Evolutionary conservation across 495 filamentous ascomycete genomes (phyloP).

Genomic region (Halenospora varia): DNA sequence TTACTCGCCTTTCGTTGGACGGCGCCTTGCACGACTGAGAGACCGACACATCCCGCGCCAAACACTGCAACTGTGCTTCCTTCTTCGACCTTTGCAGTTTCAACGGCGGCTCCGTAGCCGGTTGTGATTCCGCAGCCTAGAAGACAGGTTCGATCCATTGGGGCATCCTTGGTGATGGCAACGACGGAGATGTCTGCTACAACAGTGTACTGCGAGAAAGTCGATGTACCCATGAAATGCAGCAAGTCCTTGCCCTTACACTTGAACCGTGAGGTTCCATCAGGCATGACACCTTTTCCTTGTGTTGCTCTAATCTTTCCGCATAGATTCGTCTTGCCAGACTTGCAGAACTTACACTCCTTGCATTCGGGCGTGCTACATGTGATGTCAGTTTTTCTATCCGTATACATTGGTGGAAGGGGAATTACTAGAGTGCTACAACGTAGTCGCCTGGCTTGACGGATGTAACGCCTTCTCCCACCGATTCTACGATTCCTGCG

Average conservation of each 20-base stretch:
- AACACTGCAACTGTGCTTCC: conserved; percentile 91
- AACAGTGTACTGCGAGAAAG: conserved; percentile 98
- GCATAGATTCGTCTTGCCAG: conserved; percentile 98
- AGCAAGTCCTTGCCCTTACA: conserved; percentile 90
- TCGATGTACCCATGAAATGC: conserved; percentile 99
- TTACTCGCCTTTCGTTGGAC: conserved; percentile 80
- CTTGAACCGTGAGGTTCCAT: conserved; percentile 92
- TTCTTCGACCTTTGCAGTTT: conserved; percentile 86
- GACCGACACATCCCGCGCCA: conserved; percentile 91
- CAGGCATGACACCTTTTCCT: conserved; percentile 94
- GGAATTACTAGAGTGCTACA: conserved; percentile 90
- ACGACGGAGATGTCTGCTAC: conserved; percentile 98
- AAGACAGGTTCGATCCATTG: conserved; percentile 93
- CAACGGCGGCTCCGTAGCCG: conserved; percentile 91
- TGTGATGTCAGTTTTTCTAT: conserved; percentile 6
- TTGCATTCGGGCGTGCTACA: conserved; percentile 90
- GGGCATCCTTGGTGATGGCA: conserved; percentile 83
- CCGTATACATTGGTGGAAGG: not conserved
- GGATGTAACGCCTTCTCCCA: conserved; percentile 91
- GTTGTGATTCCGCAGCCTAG: conserved; percentile 98
- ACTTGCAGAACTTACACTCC: conserved; percentile 99
- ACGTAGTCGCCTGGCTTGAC: conserved; percentile 94
- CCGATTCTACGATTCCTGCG: conserved; percentile 93
- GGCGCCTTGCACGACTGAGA: conserved; percentile 92
- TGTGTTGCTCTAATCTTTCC: conserved; percentile 98